Conservation (phyloP, 2,329 filamentous ascomycete genomes). For the Tetracladium maxilliforme region DNA sequence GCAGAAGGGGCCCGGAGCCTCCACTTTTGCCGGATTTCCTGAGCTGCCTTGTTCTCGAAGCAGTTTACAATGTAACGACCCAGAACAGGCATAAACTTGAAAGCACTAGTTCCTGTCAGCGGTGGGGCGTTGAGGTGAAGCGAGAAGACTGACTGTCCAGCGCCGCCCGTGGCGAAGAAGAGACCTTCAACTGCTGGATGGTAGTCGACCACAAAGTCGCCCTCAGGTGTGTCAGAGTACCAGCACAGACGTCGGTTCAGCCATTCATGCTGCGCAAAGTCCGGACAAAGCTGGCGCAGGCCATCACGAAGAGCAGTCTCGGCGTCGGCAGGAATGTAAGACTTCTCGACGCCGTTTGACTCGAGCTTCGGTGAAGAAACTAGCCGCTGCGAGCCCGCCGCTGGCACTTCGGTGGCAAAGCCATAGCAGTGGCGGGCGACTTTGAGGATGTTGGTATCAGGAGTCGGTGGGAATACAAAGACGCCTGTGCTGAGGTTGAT, state of each 20-base stretch:
- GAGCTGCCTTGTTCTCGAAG: constrained; percentile 18
- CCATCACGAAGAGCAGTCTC: constrained; percentile 33
- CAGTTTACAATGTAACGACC: constrained; percentile 26
- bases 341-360: constrained; percentile 16
- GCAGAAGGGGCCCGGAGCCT: no score
- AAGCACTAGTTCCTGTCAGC: no score
- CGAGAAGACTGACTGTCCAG: no score
- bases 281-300: constrained; percentile 35
- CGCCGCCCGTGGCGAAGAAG: constrained; percentile 31
- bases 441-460: constrained; percentile 34
- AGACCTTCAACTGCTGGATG: constrained; percentile 36
- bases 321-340: constrained; percentile 37
- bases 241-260: constrained; percentile 43
- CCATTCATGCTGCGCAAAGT: constrained; percentile 32
- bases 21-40: no score
- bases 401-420: constrained; percentile 31
- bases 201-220: constrained; percentile 44
- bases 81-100: constrained; percentile 32
- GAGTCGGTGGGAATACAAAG: constrained; percentile 54
- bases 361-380: not conserved
- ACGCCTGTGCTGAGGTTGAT: constrained; percentile 54
- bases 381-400: no score
- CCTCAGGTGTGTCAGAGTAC: constrained; percentile 51
- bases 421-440: constrained; percentile 46
- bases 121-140: no score